Evolutionary conservation across 345 rosid genomes (phyloP), one percentile per base, ranked within the genome.

Genomic region (Bruguiera gymnorhiza): DNA sequence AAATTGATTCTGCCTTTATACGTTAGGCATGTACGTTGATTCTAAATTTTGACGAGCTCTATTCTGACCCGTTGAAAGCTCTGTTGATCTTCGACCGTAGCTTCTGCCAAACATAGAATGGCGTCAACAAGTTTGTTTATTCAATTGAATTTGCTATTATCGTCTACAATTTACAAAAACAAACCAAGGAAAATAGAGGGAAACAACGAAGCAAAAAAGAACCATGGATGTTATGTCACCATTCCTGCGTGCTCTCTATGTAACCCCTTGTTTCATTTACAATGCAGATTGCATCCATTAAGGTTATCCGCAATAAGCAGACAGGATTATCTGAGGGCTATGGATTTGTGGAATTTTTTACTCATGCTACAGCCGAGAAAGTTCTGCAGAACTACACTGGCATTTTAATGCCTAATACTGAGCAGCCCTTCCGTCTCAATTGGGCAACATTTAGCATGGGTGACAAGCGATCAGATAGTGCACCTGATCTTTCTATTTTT

Each of bases 381-480:
- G 91, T 90, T 77, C 80, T 92, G 60, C 93, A 92, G 72, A 84
- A 82, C 51, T 90, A 87, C 62, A 63, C 86, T 48, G 85, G 85
- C 70, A 75, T 80, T 60, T 54, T 81, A 82, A 95, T 95, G 99
- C 91, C 84, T 69, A 88, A 85, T 55, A 80, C 88, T 0, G 97
- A 95, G 2, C 97, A 87, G 75, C 92, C 90, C n/a, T 95, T 88
- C 73, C 97, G 93, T 79, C 84, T 95, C 63, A 92, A 95, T 78
- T 95, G 99, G 99, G 99, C 99, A 54, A 86, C 97, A 74, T 95
- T 95, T 80, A 88, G 92, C 79, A 79, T 84, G 5, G 90, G 90
- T 30, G 97, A 95, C 72, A 92, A 92, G 90, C 86, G 90, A 64
- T 80, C 90, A 39, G 99, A 95, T 68, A 95, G 83, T 69, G 90